phyloP scores from a whole-genome alignment of 2,329 filamentous ascomycete species.

The Hirsutella rhossiliensis region DNA sequence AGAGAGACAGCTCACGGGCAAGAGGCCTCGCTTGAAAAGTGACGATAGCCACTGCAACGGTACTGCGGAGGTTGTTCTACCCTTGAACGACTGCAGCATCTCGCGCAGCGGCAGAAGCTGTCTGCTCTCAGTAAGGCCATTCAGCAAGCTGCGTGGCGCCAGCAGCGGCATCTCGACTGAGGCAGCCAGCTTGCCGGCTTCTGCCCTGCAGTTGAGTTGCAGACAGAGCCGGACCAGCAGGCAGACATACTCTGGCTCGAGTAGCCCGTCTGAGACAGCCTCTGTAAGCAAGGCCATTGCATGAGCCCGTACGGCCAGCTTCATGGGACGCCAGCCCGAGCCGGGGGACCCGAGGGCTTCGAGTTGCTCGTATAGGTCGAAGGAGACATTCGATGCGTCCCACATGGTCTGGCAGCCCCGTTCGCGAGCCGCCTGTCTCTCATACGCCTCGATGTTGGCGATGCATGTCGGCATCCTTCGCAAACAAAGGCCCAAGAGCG shows the following conservation, averaged over 20 bases:
- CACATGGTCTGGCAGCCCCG: conserved; percentile 12
- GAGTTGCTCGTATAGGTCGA: conserved; percentile 21
- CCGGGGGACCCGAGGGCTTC: conserved; percentile 16
- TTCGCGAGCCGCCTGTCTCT: conserved; percentile 11
- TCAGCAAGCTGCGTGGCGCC: conserved; percentile 6
- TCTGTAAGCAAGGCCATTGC: conserved; percentile 14
- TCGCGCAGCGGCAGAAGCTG: conserved; percentile 10
- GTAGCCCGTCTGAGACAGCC: conserved; percentile 17
- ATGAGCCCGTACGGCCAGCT: conserved; percentile 20
- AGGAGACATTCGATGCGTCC: conserved; percentile 13
- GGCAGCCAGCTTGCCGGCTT: conserved; percentile 14
- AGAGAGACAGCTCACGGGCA: conserved; percentile 13
- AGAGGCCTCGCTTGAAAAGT: conserved; percentile 8
- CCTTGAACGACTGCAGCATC: conserved; percentile 7
- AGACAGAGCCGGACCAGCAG: conserved; percentile 17
- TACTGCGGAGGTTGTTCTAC: conserved; percentile 3
- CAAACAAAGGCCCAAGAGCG: conserved; percentile 24
- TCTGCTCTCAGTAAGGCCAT: conserved; percentile 7
- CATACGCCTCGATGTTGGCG: conserved; percentile 20
- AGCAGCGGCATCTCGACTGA: conserved; percentile 7
- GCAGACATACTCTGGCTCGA: conserved; percentile 14
- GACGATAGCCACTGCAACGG: conserved; percentile 12
- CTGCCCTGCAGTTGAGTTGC: conserved; percentile 12
- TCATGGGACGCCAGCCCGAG: conserved; percentile 21
- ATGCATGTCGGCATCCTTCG: conserved; percentile 17